phyloP scores from a whole-genome alignment of 352 stramenopile genomes.

The Discostella stelligera region DNA sequence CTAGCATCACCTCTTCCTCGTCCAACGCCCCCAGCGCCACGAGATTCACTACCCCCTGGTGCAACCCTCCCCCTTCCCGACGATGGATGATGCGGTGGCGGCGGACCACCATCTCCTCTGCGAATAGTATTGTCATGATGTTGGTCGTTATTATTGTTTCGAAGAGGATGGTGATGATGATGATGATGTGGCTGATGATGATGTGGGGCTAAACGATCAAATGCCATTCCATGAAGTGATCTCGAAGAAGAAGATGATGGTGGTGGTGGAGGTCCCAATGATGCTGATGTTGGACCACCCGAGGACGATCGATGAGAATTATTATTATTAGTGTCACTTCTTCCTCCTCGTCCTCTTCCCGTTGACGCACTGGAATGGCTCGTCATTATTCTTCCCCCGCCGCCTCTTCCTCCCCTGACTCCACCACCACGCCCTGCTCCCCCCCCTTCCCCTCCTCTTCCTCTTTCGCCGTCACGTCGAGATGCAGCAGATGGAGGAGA shows the following conservation, averaged over 20 bases:
- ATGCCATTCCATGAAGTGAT: slow-evolving; percentile 33
- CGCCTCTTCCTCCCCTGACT: neutral
- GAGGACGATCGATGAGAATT: neutral
- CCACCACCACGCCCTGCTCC: neutral
- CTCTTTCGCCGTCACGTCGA: neutral
- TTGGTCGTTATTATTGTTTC: slow-evolving; percentile 1
- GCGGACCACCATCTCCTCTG: neutral
- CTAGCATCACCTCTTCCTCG: slow-evolving; percentile 14
- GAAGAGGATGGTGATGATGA: neutral
- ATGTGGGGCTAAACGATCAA: slow-evolving; percentile 31
- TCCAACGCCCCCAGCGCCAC: slow-evolving; percentile 1
- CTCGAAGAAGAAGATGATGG: neutral
- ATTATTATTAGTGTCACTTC: slow-evolving; percentile 9
- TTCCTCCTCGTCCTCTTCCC: neutral
- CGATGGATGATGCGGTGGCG: neutral
- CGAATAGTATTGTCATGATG: neutral
- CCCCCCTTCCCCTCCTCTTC: slow-evolving; percentile 13
- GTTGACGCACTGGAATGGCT: neutral
- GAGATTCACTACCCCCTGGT: neutral
- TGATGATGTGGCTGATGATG: slow-evolving; percentile 1
- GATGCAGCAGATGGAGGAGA: slow-evolving; percentile 2
- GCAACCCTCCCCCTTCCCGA: neutral
- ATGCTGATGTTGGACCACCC: too few species aligned
- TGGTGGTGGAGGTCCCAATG: neutral
- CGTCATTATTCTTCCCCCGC: neutral